phyloP scores from a whole-genome alignment of 208 protist species.

The Acanthamoeba lenticulata region DNA sequence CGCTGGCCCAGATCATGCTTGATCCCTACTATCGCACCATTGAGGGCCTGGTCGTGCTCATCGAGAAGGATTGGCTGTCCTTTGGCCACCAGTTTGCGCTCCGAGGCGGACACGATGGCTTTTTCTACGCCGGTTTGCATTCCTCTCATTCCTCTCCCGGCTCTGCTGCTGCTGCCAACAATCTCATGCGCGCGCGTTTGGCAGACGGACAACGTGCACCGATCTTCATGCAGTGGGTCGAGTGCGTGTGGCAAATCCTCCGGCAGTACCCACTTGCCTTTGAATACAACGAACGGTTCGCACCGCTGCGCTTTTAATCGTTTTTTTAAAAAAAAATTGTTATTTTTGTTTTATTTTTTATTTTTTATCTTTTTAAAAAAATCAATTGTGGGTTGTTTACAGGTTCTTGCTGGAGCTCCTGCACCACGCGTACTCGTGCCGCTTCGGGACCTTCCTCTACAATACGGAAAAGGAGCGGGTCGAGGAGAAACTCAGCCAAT shows the following conservation, averaged over 20 bases:
- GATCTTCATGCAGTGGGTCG: slow-evolving; percentile 95
- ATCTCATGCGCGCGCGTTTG: neutral
- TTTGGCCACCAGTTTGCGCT: slow-evolving; percentile 96
- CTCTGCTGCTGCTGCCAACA: neutral
- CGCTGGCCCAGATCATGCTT: slow-evolving; percentile 71
- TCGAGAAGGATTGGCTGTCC: slow-evolving; percentile 96
- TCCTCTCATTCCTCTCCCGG: neutral
- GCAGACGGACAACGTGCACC: slow-evolving; percentile 87
- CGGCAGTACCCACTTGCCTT: slow-evolving; percentile 42
- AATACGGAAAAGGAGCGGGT: slow-evolving; percentile 62
- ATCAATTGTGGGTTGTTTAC: no score
- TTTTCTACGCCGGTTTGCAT: neutral
- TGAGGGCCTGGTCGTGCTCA: slow-evolving; percentile 91
- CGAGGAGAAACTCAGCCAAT: slow-evolving; percentile 8
- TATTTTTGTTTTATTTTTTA: no score
- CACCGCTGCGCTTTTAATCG: no score
- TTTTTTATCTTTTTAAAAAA: no score
- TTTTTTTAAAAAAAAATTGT: no score
- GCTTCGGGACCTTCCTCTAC: slow-evolving; percentile 72
- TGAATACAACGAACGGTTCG: slow-evolving; percentile 67
- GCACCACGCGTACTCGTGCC: slow-evolving; percentile 31
- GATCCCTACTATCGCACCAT: slow-evolving; percentile 68
- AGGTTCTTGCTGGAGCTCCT: slow-evolving; percentile 63
- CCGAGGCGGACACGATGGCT: slow-evolving; percentile 83
- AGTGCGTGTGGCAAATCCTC: slow-evolving; percentile 91